Evolutionary conservation across 805 yeast genomes (phyloP).

Genomic region (Saturnispora kantuleensis): DNA sequence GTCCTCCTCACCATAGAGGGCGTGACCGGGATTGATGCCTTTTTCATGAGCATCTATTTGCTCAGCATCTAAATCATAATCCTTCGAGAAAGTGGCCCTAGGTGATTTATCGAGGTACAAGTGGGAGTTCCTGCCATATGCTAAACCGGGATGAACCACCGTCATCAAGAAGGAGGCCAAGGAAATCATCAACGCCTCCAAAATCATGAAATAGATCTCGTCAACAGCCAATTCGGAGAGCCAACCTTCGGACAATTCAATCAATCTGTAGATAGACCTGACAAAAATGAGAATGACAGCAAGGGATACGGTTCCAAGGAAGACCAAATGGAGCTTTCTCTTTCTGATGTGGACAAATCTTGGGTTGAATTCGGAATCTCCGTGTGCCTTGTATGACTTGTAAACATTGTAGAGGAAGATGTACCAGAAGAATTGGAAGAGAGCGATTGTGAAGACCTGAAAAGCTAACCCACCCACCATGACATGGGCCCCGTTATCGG

Average conservation of each 20-base stretch:
- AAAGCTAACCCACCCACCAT: slow-evolving; percentile 74
- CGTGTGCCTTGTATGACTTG: slow-evolving; percentile 16
- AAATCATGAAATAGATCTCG: slow-evolving; percentile 44
- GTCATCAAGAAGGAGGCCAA: slow-evolving; percentile 37
- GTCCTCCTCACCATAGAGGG: not conserved
- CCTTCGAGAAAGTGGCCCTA: slow-evolving; percentile 6
- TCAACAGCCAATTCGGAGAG: slow-evolving; percentile 47
- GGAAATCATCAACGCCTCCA: slow-evolving; percentile 55
- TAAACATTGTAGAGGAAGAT: slow-evolving; percentile 36
- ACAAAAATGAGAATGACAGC: slow-evolving; percentile 45
- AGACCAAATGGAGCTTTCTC: slow-evolving; percentile 29
- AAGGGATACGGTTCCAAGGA: slow-evolving; percentile 35
- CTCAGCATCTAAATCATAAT: not conserved
- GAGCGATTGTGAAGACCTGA: slow-evolving; percentile 61
- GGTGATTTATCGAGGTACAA: slow-evolving; percentile 15
- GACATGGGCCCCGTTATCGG: slow-evolving; percentile 45
- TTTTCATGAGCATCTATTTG: not conserved
- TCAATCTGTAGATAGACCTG: slow-evolving; percentile 62
- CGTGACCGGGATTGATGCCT: too few species aligned
- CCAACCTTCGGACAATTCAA: slow-evolving; percentile 66
- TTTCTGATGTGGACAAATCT: slow-evolving; percentile 28
- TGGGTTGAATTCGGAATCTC: slow-evolving; percentile 29
- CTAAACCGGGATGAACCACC: slow-evolving; percentile 54
- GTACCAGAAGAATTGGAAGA: slow-evolving; percentile 44
- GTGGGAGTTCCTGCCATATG: slow-evolving; percentile 29